phyloP scores from a whole-genome alignment of 2,329 filamentous ascomycete genomes.

The Paecilomyces formosus region DNA sequence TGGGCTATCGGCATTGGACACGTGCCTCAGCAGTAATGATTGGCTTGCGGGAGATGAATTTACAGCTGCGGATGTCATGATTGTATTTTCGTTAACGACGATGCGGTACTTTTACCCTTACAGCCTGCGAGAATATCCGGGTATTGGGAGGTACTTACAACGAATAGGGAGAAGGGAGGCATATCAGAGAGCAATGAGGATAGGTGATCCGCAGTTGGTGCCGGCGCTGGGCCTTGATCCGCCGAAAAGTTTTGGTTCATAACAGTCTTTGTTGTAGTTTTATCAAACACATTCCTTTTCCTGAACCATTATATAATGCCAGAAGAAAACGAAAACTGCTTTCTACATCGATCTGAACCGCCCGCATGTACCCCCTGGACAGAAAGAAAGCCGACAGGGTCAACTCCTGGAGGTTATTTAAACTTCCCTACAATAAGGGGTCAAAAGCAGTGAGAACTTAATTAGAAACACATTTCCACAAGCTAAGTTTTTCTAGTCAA shows the following conservation, averaged over 20 bases:
- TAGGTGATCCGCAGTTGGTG: conserved; percentile 43
- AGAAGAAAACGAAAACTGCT: too few species aligned
- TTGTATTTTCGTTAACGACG: conserved; percentile 54
- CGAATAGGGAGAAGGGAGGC: conserved; percentile 38
- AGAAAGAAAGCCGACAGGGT: too few species aligned
- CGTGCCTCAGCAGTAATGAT: conserved; percentile 38
- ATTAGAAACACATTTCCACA: too few species aligned
- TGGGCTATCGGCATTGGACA: conserved; percentile 42
- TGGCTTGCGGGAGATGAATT: conserved; percentile 58
- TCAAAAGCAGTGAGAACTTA: too few species aligned
- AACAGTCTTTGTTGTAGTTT: too few species aligned
- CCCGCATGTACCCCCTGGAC: too few species aligned
- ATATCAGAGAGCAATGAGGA: conserved; percentile 43
- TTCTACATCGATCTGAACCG: too few species aligned
- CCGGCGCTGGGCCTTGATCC: conserved; percentile 14
- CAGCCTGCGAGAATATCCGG: conserved; percentile 34
- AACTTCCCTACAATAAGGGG: too few species aligned
- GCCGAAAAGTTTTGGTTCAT: background rate
- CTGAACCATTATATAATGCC: too few species aligned
- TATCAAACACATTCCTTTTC: too few species aligned
- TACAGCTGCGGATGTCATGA: conserved; percentile 61
- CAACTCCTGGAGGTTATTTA: too few species aligned
- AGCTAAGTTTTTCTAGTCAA: too few species aligned
- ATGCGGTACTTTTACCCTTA: conserved; percentile 47
- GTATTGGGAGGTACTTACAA: conserved; percentile 41